Evolutionary conservation across 2,329 filamentous ascomycete genomes (phyloP), one percentile per base, ranked within the genome.

Genomic region (Penicillium sp.): DNA sequence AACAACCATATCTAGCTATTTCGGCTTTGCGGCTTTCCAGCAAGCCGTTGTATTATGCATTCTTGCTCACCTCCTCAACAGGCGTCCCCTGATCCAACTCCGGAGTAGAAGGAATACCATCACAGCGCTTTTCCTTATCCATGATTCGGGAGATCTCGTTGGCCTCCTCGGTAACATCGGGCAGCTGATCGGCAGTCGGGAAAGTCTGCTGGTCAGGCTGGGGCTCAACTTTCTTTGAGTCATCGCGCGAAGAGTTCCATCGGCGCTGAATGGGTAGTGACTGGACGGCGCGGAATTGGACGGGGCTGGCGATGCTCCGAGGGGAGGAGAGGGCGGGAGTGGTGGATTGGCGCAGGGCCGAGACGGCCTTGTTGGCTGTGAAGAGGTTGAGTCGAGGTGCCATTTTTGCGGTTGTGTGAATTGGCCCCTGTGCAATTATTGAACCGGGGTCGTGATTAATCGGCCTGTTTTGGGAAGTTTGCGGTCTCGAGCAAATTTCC

Each of bases 51-150:
- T 19, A 34, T 15, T 49, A 16, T 10, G 25, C 21, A 27, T 23
- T 40, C 10, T 45, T 54, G 21, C 77, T 64, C 68, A 88, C 87
- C 75, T 89, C 86, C 70, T 85, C 80, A 61, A 89, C 81, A 8
- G 86, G 85, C 49, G 86, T 86, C 16, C 86, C 86, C 69, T 88
- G 84, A 48, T 82, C 80, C 36, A 88, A 67, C 67, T 89, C 86
- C 21, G 86, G 87, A 27, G 65, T 65, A 15, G 72, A 66, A 27
- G 82, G 79, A 54, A 80, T 72, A 53, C 65, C 69, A 55, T 74
- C 72, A 52, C 70, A 75, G 53, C 68, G 70, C 60, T 75, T 70
- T 48, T 66, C 68, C 52, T 66, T 71, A 53, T 85, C 83, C 66
- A 79, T 84, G 27, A 84, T 82, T 66, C 84, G 79, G 27, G 81